These are phyloP conservation scores for Penicillium herquei DNA, from an alignment of 495 filamentous ascomycete genomes.

Conservation along the genomic window DNA sequence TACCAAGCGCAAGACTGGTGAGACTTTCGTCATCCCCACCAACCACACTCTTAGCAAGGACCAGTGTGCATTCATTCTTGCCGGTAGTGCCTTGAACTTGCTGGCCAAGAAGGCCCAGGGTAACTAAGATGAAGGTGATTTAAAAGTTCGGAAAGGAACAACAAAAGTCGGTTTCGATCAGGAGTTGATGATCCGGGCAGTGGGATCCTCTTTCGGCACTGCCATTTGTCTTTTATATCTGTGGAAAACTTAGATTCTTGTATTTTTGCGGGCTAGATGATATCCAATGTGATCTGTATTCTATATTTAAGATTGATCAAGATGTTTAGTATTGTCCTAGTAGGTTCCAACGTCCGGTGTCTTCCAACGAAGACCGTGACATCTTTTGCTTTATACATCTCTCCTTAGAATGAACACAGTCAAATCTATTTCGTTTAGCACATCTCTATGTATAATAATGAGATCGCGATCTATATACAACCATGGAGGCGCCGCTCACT, in stretches of 20 bases:
- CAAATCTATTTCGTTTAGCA: no score
- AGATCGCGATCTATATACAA: no score
- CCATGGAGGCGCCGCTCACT: background rate
- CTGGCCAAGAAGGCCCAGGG: conserved; percentile 56
- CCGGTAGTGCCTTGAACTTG: conserved; percentile 91
- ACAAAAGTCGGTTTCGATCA: conserved; percentile 21
- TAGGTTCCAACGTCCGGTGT: no score
- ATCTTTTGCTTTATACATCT: no score
- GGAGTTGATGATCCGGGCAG: conserved; percentile 21
- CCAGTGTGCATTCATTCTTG: conserved; percentile 86
- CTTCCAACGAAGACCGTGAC: no score
- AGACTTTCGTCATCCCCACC: conserved; percentile 47
- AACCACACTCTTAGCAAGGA: conserved; percentile 80
- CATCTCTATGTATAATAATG: no score
- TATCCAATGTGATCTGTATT: conserved; percentile 36
- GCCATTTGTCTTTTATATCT: conserved; percentile 10
- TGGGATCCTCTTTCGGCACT: conserved; percentile 18
- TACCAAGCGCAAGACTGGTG: conserved; percentile 58
- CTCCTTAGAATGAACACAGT: no score
- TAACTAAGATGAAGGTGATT: conserved; percentile 5
- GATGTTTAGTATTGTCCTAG: no score
- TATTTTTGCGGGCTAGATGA: conserved; percentile 27
- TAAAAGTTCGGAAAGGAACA: background rate
- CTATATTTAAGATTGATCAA: background rate
- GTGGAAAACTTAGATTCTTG: conserved; percentile 17